Base-by-base conservation (phyloP, 441 rosid genomes). In the Daphne laureola region DNA sequence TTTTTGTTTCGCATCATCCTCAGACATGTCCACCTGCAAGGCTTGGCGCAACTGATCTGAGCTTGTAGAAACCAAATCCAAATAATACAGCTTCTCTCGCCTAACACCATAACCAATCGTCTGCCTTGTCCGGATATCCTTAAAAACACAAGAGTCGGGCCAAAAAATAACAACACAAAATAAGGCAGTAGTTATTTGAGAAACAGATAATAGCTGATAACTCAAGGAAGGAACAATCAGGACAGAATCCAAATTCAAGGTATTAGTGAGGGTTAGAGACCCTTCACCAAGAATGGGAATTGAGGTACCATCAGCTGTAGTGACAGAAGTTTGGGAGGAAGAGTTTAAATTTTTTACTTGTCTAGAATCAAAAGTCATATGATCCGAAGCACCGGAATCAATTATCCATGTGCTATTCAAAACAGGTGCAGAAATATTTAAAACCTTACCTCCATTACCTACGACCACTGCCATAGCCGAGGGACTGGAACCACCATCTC, bases 101-200 rank as follows among this genome's bases (percentile, higher is more conserved):
- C 15, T 51, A 59, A 43, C 9, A 51, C 44, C 50, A 59, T 2
- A 59, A 17, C 50, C 43, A 50, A 50, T 59, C 5, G 9, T 59
- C 2, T 51, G 3, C 7, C 4, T n/a, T 41, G 43, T 49, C 3
- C 15, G 4, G 6, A 25, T 51, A 31, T 42, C 44, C 35, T 59
- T 43, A 43, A 51, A 50, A 3, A 59, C 18, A 51, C 12, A 59
- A 25, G 6, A 27, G 2, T 41, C 3, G 27, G 36, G 56, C 51
- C 2, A 27, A 59, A 59, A 51, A 51, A 59, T 59, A 0, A 43
- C 57, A 27, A 51, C 21, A 51, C 21, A 27, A 51, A 8, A 49
- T 43, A 43, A 51, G 2, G n/a, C 0, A 0, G 0, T 5, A 0
- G 44, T 50, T 16, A 50, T 25, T 51, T 50, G 31, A 3, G 56